Conservation (phyloP, 2,329 filamentous ascomycete species). For the Fusarium oxysporum region DNA sequence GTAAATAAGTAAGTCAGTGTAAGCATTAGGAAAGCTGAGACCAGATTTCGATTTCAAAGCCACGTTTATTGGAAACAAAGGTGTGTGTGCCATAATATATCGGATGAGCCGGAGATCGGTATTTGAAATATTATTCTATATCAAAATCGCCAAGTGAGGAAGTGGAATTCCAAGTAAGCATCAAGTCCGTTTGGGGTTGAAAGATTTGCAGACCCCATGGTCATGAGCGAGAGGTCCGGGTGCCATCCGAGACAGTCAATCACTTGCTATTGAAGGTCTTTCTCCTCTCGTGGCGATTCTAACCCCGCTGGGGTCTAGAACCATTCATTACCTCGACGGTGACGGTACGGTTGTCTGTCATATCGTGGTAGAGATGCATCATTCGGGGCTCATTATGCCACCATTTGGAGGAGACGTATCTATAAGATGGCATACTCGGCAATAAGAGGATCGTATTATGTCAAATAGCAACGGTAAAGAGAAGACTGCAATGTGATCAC, state of each 20-base stretch:
- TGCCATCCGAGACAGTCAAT: conserved; percentile 32
- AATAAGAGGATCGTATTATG: conserved; percentile 8
- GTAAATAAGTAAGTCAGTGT: conserved; percentile 16
- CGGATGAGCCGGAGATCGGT: conserved; percentile 3
- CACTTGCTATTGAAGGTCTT: background rate
- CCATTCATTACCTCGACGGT: background rate
- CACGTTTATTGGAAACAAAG: background rate
- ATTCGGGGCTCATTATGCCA: conserved; percentile 20
- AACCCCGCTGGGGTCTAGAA: conserved; percentile 21
- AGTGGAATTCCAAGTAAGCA: background rate
- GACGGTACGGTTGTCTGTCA: background rate
- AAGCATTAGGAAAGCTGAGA: background rate
- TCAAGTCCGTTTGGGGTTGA: background rate
- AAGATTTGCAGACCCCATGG: conserved; percentile 26
- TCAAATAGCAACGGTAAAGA: background rate
- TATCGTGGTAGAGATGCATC: conserved; percentile 12
- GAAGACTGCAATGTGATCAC: background rate
- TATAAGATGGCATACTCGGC: background rate
- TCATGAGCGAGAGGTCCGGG: conserved; percentile 29
- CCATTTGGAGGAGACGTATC: conserved; percentile 1
- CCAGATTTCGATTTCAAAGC: background rate
- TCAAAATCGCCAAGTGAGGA: background rate
- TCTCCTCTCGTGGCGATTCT: conserved; percentile 22
- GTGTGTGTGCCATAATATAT: background rate
- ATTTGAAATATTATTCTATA: background rate